Percentiles rank a stretch among this genome's conserved stretches.
Conservation (phyloP, 2,329 filamentous ascomycete species). For the Thermothelomyces thermophilus region DNA sequence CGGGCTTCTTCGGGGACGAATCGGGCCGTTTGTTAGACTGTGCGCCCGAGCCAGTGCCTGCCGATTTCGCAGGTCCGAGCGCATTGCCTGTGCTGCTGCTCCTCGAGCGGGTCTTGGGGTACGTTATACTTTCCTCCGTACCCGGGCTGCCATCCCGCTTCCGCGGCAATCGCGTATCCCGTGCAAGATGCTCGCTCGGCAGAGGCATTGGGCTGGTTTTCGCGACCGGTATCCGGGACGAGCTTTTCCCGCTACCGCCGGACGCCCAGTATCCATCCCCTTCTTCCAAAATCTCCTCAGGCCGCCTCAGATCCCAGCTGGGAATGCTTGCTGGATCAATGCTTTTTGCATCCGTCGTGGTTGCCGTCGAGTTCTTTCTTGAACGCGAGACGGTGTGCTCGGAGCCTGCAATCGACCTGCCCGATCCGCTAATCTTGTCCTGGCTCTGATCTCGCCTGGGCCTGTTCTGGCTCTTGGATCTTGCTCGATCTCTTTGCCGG, state of each 20-base stretch:
- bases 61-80: constrained; percentile 40
- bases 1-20: constrained; percentile 48
- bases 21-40: constrained; percentile 39
- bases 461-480: constrained; percentile 38
- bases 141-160: constrained; percentile 47
- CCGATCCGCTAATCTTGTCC: constrained; percentile 30
- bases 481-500: constrained; percentile 46
- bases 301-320: constrained; percentile 66
- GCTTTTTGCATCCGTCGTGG: constrained; percentile 34
- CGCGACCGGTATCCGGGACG: constrained; percentile 80
- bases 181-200: constrained; percentile 62
- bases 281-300: constrained; percentile 68
- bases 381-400: constrained; percentile 28
- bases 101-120: constrained; percentile 58
- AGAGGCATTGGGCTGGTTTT: constrained; percentile 74
- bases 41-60: constrained; percentile 23
- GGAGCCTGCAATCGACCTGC: constrained; percentile 29
- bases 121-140: constrained; percentile 51
- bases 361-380: constrained; percentile 42
- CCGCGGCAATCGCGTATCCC: constrained; percentile 62
- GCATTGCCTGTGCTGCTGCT: constrained; percentile 58
- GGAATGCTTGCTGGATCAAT: constrained; percentile 36
- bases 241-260: constrained; percentile 50
- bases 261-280: constrained; percentile 46
- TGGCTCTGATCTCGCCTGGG: constrained; percentile 29